Evolutionary conservation across 2,329 filamentous ascomycete genomes (phyloP).

Genomic region (Harringtonia aguacate): DNA sequence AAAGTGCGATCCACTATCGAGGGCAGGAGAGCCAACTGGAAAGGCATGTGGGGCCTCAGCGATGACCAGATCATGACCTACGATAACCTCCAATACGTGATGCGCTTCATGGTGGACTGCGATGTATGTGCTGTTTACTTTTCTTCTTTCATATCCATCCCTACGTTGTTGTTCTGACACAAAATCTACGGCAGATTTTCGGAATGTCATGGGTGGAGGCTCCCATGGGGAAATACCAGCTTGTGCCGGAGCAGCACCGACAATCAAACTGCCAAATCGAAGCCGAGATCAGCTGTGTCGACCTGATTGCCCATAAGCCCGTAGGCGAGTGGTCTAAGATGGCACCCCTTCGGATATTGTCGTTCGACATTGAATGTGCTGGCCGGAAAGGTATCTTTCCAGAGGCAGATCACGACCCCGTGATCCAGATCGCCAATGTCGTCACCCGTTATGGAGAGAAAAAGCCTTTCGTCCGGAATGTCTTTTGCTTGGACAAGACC

Average conservation of each 20-base stretch:
- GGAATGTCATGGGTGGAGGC: conserved; percentile 98
- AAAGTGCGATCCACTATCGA: conserved; percentile 69
- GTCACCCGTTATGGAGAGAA: conserved; percentile 91
- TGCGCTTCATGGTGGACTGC: conserved; percentile 97
- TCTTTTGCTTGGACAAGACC: conserved; percentile 88
- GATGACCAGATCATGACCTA: conserved; percentile 73
- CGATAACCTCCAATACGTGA: conserved; percentile 89
- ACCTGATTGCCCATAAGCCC: conserved; percentile 77
- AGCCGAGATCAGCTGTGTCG: conserved; percentile 68
- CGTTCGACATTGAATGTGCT: conserved; percentile 98
- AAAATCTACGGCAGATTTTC: conserved; percentile 52
- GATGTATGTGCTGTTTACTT: conserved; percentile 39
- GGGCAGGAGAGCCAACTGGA: conserved; percentile 72
- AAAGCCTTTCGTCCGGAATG: conserved; percentile 92
- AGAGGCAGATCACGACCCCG: conserved; percentile 80
- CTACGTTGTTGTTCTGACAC: no score
- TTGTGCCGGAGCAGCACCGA: conserved; percentile 54
- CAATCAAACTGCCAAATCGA: conserved; percentile 97
- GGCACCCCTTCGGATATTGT: conserved; percentile 83
- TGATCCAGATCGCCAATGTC: conserved; percentile 96
- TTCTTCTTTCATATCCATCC: background rate
- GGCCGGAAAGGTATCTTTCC: conserved; percentile 96
- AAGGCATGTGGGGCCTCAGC: conserved; percentile 67
- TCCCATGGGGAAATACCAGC: conserved; percentile 59
- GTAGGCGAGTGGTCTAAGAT: conserved; percentile 97